Evolutionary conservation across 495 filamentous ascomycete species (phyloP).

Genomic region (Lepidopterella palustris): DNA sequence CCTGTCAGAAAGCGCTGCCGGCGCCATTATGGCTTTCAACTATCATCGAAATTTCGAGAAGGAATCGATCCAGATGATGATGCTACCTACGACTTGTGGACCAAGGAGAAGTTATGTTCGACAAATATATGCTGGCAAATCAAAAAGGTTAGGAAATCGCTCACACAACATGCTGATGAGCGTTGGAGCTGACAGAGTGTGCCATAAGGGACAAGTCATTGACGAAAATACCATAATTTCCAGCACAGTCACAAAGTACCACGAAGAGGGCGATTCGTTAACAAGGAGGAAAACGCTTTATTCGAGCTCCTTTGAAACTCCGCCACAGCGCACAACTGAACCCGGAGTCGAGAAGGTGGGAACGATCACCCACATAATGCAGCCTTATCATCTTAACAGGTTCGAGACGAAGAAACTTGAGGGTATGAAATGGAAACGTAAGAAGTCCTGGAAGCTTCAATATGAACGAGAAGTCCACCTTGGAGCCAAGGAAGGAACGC

Average conservation of each 20-base stretch:
- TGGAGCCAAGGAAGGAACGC: neutral
- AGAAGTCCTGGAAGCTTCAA: neutral
- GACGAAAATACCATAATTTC: slow-evolving; percentile 6
- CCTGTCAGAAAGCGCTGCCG: slow-evolving; percentile 12
- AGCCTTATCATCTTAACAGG: neutral
- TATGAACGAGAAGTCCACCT: neutral
- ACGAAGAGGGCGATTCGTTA: slow-evolving; percentile 3
- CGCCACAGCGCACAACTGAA: neutral
- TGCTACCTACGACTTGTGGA: neutral
- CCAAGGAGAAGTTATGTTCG: neutral
- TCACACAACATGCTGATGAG: no score
- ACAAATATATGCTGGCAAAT: slow-evolving; percentile 9
- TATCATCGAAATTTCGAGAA: slow-evolving; percentile 6
- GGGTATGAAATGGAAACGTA: no score
- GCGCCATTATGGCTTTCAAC: slow-evolving; percentile 27
- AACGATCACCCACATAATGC: neutral
- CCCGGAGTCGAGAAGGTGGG: neutral
- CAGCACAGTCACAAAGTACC: neutral
- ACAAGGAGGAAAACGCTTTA: neutral
- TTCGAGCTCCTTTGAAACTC: slow-evolving; percentile 2
- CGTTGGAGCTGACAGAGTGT: no score
- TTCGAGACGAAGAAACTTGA: neutral
- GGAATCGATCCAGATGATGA: slow-evolving; percentile 12
- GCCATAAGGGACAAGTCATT: slow-evolving; percentile 6
- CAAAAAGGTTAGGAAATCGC: neutral